Evolutionary conservation across 2,329 filamentous ascomycete genomes (phyloP).

Genomic region (Claviceps sp.): DNA sequence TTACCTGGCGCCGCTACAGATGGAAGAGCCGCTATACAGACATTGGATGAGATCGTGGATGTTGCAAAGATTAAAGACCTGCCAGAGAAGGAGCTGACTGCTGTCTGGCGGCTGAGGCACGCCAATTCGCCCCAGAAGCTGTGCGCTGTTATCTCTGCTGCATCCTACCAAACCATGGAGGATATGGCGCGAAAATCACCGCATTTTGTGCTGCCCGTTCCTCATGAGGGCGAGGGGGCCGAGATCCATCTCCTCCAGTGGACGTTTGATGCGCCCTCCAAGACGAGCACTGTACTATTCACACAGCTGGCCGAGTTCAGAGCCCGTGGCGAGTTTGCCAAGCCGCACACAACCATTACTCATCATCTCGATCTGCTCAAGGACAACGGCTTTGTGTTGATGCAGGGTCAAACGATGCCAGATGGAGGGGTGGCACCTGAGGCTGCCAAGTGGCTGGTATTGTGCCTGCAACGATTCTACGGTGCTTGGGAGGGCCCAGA

Average conservation of each 20-base stretch:
- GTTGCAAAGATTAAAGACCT: conserved; percentile 62
- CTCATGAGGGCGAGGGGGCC: conserved; percentile 53
- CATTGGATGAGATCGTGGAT: conserved; percentile 50
- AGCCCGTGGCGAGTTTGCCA: conserved; percentile 72
- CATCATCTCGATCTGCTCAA: conserved; percentile 72
- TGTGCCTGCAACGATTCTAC: conserved; percentile 94
- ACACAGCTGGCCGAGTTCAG: conserved; percentile 92
- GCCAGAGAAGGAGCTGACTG: conserved; percentile 68
- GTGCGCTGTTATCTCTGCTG: conserved; percentile 66
- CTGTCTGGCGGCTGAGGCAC: conserved; percentile 83
- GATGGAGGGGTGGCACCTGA: conserved; percentile 63
- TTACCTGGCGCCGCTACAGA: neutral
- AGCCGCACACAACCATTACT: conserved; percentile 86
- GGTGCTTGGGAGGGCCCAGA: conserved; percentile 44
- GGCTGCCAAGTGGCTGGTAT: conserved; percentile 78
- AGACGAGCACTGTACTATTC: conserved; percentile 70
- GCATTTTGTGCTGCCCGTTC: conserved; percentile 82
- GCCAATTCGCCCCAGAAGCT: conserved; percentile 58
- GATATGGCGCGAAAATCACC: conserved; percentile 60
- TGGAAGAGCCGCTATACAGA: conserved; percentile 22
- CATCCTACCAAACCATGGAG: conserved; percentile 63
- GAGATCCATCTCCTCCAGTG: conserved; percentile 97
- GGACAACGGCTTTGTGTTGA: conserved; percentile 66
- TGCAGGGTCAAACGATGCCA: conserved; percentile 70
- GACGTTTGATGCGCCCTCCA: conserved; percentile 61